phyloP scores from a whole-genome alignment of 352 stramenopile genomes.

The Phytopythium delawarense region DNA sequence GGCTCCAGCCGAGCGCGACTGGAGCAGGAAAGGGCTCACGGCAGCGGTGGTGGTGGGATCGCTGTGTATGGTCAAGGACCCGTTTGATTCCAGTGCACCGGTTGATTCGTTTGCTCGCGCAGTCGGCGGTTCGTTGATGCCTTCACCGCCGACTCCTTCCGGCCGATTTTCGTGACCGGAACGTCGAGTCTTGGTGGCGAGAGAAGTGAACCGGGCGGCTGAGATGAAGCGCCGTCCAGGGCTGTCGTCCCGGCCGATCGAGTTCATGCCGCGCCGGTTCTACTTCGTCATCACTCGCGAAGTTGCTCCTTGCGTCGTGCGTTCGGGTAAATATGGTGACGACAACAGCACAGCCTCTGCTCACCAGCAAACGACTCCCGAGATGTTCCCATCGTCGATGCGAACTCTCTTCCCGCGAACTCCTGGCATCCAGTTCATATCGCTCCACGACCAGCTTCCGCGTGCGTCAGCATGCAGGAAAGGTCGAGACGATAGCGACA shows the following conservation, averaged over 20 bases:
- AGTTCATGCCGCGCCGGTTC: conserved; percentile 51
- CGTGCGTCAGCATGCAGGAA: not conserved
- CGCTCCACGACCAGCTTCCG: conserved; percentile 32
- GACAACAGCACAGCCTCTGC: not conserved
- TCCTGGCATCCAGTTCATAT: conserved; percentile 39
- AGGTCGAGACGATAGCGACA: not conserved
- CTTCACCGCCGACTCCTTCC: not conserved
- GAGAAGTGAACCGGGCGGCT: not conserved
- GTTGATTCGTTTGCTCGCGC: not conserved
- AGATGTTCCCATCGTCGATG: conserved; percentile 3
- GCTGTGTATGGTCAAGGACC: not conserved
- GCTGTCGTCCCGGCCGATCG: conserved; percentile 37
- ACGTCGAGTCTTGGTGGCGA: not conserved
- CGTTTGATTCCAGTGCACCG: not conserved
- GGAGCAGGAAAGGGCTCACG: too few species aligned
- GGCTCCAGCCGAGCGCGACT: too few species aligned
- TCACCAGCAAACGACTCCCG: not conserved
- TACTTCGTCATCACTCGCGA: conserved; percentile 51
- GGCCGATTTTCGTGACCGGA: not conserved
- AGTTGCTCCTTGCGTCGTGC: conserved; percentile 16
- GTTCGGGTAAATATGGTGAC: not conserved
- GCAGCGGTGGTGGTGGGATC: too few species aligned
- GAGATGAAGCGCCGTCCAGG: conserved; percentile 46
- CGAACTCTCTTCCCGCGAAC: conserved; percentile 22
- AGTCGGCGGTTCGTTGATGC: not conserved